Conservation (phyloP, 306 rosid genomes). For the Cicer yamashitae region DNA sequence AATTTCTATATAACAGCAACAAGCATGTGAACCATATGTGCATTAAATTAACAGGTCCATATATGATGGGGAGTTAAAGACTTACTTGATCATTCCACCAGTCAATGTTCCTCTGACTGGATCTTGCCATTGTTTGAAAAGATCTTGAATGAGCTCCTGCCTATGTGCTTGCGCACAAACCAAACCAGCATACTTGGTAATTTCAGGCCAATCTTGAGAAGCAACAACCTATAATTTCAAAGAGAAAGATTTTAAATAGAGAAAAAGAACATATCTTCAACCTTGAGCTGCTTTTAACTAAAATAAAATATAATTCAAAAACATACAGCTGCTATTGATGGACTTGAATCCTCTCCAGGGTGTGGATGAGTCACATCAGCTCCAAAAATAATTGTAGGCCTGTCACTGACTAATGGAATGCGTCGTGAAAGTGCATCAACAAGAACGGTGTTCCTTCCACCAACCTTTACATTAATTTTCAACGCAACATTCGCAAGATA, state of each 20-base stretch:
- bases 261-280: neutral
- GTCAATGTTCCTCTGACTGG: constrained; percentile 80
- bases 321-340: constrained; percentile 96
- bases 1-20: neutral
- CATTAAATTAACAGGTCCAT: constrained; percentile 1
- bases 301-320: neutral
- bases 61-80: constrained; percentile 3
- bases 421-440: constrained; percentile 89
- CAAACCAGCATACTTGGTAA: constrained; percentile 93
- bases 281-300: neutral
- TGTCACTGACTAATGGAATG: constrained; percentile 88
- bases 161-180: constrained; percentile 98
- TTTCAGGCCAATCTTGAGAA: constrained; percentile 99
- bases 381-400: constrained; percentile 96
- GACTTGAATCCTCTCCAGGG: constrained; percentile 99
- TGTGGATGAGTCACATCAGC: constrained; percentile 99
- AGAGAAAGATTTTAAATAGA: neutral
- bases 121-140: constrained; percentile 93
- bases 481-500: constrained; percentile 91
- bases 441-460: constrained; percentile 97
- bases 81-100: constrained; percentile 96
- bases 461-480: constrained; percentile 94
- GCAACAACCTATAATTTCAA: constrained; percentile 80
- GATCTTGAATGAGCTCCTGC: constrained; percentile 94
- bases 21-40: neutral